These are phyloP conservation scores for Akanthomyces muscarius DNA, from an alignment of 2,329 filamentous ascomycete species.

Conservation along the genomic window DNA sequence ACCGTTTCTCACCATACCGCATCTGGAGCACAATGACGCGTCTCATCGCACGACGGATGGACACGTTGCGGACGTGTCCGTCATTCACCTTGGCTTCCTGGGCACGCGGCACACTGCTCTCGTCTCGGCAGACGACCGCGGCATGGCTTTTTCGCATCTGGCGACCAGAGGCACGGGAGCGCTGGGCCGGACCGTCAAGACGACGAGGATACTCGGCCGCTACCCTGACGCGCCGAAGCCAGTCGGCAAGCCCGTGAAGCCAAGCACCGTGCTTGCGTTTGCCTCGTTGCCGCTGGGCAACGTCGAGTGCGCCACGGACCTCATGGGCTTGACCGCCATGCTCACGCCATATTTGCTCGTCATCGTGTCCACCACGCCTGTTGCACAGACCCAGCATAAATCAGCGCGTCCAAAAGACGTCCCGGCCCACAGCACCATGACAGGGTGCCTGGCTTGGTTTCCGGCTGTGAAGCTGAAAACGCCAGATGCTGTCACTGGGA, in stretches of 20 bases:
- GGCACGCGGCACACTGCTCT: conserved; percentile 90
- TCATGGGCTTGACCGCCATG: conserved; percentile 87
- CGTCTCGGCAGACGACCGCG: conserved; percentile 88
- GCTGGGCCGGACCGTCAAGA: conserved; percentile 80
- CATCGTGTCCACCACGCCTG: conserved; percentile 92
- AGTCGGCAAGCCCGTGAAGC: conserved; percentile 68
- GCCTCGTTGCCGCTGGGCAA: conserved; percentile 90
- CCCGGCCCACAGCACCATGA: conserved; percentile 83
- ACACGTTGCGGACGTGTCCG: conserved; percentile 70
- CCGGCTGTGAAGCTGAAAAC: conserved; percentile 89
- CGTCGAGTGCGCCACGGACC: conserved; percentile 80
- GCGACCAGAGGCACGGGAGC: conserved; percentile 87
- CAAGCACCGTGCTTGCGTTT: conserved; percentile 92
- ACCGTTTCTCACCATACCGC: conserved; percentile 84
- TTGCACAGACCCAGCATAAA: conserved; percentile 96
- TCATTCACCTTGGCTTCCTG: conserved; percentile 91
- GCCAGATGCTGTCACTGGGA: conserved; percentile 61
- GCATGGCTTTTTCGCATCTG: conserved; percentile 98
- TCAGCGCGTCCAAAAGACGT: conserved; percentile 87
- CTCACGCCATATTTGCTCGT: conserved; percentile 93
- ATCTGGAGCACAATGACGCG: conserved; percentile 62
- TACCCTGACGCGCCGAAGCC: conserved; percentile 71
- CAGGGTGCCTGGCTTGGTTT: conserved; percentile 94
- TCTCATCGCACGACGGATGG: conserved; percentile 71
- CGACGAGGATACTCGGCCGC: conserved; percentile 82